Base-by-base conservation (phyloP, 768 basidiomycete species). In the Pleurotus tuoliensis region DNA sequence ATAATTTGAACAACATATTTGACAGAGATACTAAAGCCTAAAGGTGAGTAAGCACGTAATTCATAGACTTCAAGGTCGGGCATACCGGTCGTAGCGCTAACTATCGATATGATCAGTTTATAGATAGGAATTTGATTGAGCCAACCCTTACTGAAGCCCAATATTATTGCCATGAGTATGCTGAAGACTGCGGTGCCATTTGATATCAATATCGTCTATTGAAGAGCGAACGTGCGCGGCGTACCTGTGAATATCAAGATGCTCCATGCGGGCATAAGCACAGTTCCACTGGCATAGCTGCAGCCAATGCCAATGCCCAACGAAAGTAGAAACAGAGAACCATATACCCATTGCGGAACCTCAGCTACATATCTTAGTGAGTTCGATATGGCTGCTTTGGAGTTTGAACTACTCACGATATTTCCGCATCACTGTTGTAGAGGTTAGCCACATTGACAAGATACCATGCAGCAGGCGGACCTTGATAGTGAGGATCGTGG, bases 281-380 rank as follows among this genome's bases (percentile, higher is more conserved):
- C 76, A 4, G 67, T 64, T 3, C 74, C 72, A 25, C 72, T 72
- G 20, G 70, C 67, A 59, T 76, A 76, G 48, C 70, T 69, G 56
- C 71, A 72, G 24, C 80, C 81, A 55, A 83, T 82, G 13, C 76
- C 81, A 8, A 83, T 65, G 8, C 59, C 76, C 22, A 83, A 61
- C 1, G 80, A 79, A 4, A 70, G 63, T 13, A 80, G 11, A 61
- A 83, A 80, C 11, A 83, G 61, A 8, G 63, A 37, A 1, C 66
- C 66, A 59, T 83, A 83, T 63, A 74, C 81, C 77, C 76, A 82
- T 59, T 78, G 76, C 8, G 82, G 82, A 1, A 81, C 81, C 61
- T 82, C 81, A 12, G 67, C 49, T 51, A 47, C 49, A n/a, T 34
- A 47, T 27, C 34, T 15, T 20, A 49, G 40, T 20, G 37, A 43